Evolutionary conservation across 1,284 basidiomycete genomes (phyloP).

Genomic region (Coniferiporia sulphurascens): DNA sequence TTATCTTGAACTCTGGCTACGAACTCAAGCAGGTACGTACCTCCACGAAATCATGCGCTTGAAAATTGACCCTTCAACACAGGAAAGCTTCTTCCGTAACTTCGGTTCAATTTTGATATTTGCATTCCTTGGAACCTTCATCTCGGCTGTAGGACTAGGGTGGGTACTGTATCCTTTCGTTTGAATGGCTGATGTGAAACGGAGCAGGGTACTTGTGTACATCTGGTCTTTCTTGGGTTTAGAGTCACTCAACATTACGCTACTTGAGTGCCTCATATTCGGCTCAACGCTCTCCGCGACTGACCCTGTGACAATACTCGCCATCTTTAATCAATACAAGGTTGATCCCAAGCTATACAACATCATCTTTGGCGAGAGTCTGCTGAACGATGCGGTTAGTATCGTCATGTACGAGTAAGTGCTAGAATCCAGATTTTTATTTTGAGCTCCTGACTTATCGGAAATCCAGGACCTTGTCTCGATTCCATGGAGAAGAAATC

Average conservation of each 20-base stretch:
- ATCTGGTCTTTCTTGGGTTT: constrained; percentile 91
- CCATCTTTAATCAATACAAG: constrained; percentile 98
- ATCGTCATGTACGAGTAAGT: constrained; percentile 99
- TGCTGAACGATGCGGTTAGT: constrained; percentile 98
- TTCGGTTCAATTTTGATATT: constrained; percentile 97
- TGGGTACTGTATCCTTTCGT: constrained; percentile 38
- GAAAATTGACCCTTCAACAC: constrained; percentile 15
- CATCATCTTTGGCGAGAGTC: constrained; percentile 96
- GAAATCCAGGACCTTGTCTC: constrained; percentile 72
- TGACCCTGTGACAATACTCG: constrained; percentile 96
- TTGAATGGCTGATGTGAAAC: constrained; percentile 38
- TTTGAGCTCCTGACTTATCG: constrained; percentile 1
- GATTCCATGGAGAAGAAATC: constrained; percentile 89
- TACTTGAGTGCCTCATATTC: constrained; percentile 93
- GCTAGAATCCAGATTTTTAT: too few relatives aligned
- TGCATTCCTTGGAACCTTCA: constrained; percentile 95
- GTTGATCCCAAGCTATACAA: constrained; percentile 98
- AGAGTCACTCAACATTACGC: constrained; percentile 74
- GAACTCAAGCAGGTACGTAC: constrained; percentile 84
- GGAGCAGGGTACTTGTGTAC: constrained; percentile 86
- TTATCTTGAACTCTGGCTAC: constrained; percentile 97
- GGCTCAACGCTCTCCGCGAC: constrained; percentile 97
- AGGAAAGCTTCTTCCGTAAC: constrained; percentile 98
- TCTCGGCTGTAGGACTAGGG: constrained; percentile 95
- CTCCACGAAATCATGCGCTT: background rate